Evolutionary conservation across 306 rosid species (phyloP).

Genomic region (Quercus glauca): DNA sequence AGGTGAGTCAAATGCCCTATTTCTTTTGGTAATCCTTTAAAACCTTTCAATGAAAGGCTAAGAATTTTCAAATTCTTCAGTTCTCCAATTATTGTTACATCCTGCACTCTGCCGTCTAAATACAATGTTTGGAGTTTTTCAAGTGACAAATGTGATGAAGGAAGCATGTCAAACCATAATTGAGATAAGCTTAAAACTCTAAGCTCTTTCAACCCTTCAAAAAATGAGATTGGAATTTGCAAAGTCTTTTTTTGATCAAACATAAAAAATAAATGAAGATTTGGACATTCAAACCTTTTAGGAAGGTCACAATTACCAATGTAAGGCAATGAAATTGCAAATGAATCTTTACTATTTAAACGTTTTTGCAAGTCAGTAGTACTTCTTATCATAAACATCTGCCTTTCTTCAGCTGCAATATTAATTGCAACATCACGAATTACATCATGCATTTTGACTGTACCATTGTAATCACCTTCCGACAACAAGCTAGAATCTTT

Average conservation of each 20-base stretch:
- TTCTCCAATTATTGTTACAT: neutral
- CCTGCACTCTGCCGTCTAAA: neutral
- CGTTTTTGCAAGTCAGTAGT: neutral
- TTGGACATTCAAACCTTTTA: neutral
- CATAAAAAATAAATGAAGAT: neutral
- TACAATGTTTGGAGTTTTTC: neutral
- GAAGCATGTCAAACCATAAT: rapidly evolving
- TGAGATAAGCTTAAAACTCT: neutral
- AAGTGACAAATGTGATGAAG: neutral
- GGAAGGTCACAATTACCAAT: neutral
- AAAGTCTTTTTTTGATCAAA: neutral
- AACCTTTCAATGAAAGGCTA: neutral
- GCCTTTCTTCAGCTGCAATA: neutral
- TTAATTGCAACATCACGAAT: no score
- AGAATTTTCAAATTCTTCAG: neutral
- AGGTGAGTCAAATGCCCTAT: neutral
- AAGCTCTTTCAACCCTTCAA: neutral
- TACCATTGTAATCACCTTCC: no score
- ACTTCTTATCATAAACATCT: neutral
- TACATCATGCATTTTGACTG: no score
- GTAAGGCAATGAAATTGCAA: neutral
- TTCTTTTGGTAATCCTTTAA: neutral
- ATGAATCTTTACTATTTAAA: neutral
- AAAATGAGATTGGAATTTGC: neutral
- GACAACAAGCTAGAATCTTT: no score